A percentile compares a stretch with the other conserved stretches of the same genome.
Evolutionary conservation across 2,329 filamentous ascomycete species (phyloP).

Genomic region (Ramularia endophylla): DNA sequence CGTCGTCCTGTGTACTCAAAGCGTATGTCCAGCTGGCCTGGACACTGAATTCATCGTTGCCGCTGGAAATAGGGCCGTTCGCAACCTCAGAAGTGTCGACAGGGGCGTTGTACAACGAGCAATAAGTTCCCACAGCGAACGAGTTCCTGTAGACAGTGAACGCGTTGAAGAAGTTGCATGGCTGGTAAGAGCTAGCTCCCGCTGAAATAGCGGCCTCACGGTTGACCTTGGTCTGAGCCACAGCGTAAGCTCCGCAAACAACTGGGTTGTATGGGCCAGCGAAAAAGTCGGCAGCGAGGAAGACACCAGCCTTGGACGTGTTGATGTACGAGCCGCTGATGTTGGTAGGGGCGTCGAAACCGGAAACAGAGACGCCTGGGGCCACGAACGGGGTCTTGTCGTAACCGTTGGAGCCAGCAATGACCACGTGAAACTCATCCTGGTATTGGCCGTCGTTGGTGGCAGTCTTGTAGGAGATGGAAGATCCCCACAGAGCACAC

Average conservation of each 20-base stretch:
- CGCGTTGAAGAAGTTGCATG: conserved; percentile 25
- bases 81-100: conserved; percentile 13
- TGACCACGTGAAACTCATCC: conserved; percentile 24
- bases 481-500: conserved; percentile 31
- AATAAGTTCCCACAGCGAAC: conserved; percentile 23
- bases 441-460: conserved; percentile 24
- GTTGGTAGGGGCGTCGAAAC: conserved; percentile 28
- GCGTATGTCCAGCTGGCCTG: conserved; percentile 9
- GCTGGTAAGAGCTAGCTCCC: conserved; percentile 15
- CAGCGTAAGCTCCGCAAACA: conserved; percentile 23
- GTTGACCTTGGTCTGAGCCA: conserved; percentile 19
- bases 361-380: conserved; percentile 15
- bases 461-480: conserved; percentile 20
- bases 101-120: conserved; percentile 18
- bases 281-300: conserved; percentile 22
- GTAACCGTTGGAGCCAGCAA: conserved; percentile 27
- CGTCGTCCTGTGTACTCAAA: conserved; percentile 1
- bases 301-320: conserved; percentile 13
- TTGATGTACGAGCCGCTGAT: conserved; percentile 22
- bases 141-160: conserved; percentile 24
- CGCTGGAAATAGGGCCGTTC: conserved; percentile 5
- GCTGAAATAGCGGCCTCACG: conserved; percentile 11
- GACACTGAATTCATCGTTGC: conserved; percentile 9
- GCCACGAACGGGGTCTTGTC: conserved; percentile 21
- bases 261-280: conserved; percentile 22